Evolutionary conservation across 106 monocot genomes (phyloP).

Genomic region (Triglochin maritima): DNA sequence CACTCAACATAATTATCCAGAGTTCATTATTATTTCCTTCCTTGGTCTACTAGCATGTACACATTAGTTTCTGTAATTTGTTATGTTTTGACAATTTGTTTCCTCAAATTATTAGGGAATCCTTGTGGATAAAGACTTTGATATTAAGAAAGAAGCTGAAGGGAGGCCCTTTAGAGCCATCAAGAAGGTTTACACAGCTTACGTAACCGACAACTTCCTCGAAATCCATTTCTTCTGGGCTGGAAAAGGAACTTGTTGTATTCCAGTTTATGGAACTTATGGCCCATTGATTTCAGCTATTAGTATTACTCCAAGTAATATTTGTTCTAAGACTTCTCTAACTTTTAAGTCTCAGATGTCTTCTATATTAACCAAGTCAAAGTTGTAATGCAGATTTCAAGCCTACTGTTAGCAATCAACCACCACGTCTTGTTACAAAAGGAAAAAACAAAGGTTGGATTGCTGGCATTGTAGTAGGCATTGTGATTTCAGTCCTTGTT

Average conservation of each 20-base stretch:
- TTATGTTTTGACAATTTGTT: neutral
- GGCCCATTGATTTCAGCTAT: slow-evolving; percentile 22
- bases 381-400: slow-evolving; percentile 15
- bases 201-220: slow-evolving; percentile 21
- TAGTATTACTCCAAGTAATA: slow-evolving; percentile 13
- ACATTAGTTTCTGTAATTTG: neutral
- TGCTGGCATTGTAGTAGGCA: slow-evolving; percentile 3
- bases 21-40: neutral
- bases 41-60: neutral
- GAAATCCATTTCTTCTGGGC: slow-evolving; percentile 27
- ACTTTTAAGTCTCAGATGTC: neutral
- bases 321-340: neutral
- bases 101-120: slow-evolving; percentile 10
- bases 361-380: neutral
- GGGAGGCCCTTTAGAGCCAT: slow-evolving; percentile 2
- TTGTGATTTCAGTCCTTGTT: neutral
- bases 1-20: neutral
- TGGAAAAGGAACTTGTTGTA: slow-evolving; percentile 22
- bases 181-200: neutral
- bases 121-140: slow-evolving; percentile 11
- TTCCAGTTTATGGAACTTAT: slow-evolving; percentile 12
- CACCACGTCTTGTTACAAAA: neutral
- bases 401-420: slow-evolving; percentile 14
- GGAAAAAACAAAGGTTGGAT: slow-evolving; percentile 6
- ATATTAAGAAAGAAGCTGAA: slow-evolving; percentile 14